Conservation (phyloP, 129 eudicot species). For the Pulicaria dysenterica region DNA sequence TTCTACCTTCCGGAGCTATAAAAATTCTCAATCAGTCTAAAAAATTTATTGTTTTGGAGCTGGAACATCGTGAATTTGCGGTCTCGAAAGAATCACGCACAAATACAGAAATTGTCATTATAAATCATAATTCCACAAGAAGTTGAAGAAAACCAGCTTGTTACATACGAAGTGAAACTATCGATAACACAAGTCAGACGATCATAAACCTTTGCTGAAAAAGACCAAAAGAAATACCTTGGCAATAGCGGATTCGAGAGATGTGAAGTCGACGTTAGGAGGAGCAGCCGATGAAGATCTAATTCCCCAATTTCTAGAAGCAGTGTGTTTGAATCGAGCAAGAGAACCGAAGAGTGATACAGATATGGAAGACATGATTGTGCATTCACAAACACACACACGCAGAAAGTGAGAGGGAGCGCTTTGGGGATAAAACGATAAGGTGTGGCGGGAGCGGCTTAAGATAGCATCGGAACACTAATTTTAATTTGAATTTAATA, state of each 20-base stretch:
- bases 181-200: neutral
- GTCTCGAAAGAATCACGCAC: neutral
- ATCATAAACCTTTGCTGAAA: no score
- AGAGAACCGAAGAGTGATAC: conserved; percentile 27
- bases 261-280: conserved; percentile 55
- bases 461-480: conserved; percentile 1
- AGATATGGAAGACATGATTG: conserved; percentile 29
- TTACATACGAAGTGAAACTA: neutral
- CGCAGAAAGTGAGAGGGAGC: neutral
- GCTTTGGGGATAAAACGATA: conserved; percentile 27
- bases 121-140: neutral
- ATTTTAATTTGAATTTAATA: no score
- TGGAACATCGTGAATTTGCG: neutral
- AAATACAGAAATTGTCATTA: neutral
- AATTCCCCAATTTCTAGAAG: conserved; percentile 35
- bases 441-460: conserved; percentile 51
- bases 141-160: neutral
- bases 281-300: conserved; percentile 63
- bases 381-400: conserved; percentile 2
- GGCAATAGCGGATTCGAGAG: conserved; percentile 71
- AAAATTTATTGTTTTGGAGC: neutral
- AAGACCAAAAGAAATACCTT: conserved; percentile 34
- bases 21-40: no score
- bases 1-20: no score
- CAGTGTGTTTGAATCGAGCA: conserved; percentile 28